A percentile compares a stretch with the other conserved stretches of the same genome.
Conservation (phyloP, 495 filamentous ascomycete genomes). For the Talaromyces borbonicus region DNA sequence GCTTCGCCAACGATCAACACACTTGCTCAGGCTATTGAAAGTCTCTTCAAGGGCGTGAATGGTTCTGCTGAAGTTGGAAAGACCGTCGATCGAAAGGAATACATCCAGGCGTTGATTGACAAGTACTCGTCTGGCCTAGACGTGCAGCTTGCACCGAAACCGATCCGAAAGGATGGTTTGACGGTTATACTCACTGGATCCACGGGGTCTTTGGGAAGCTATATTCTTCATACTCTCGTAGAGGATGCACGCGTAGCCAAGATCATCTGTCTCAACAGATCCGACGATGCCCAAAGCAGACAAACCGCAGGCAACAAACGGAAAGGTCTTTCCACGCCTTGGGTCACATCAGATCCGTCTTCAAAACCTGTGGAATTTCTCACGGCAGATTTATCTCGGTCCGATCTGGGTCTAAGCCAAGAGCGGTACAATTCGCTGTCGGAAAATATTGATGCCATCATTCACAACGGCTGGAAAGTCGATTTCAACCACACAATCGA, state of each 20-base stretch:
- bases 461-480: constrained; percentile 54
- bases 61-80: not conserved
- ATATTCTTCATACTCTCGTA: constrained; percentile 40
- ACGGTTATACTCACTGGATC: constrained; percentile 41
- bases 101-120: constrained; percentile 5
- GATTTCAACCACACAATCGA: constrained; percentile 47
- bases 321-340: constrained; percentile 8
- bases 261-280: constrained; percentile 46
- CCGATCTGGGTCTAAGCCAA: constrained; percentile 30
- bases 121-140: not conserved
- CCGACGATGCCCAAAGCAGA: constrained; percentile 11
- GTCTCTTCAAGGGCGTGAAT: not conserved
- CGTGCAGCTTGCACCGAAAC: not conserved
- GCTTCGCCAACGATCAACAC: constrained; percentile 3
- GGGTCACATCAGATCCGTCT: not conserved
- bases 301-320: constrained; percentile 12
- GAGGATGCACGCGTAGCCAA: constrained; percentile 28
- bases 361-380: constrained; percentile 28
- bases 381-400: constrained; percentile 32
- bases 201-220: constrained; percentile 46
- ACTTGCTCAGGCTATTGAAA: constrained; percentile 1
- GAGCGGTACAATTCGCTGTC: constrained; percentile 25
- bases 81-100: not conserved
- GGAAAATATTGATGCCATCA: constrained; percentile 32
- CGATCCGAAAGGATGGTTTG: not conserved